Evolutionary conservation across 2,329 filamentous ascomycete genomes (phyloP).

Genomic region (Colletotrichum godetiae): DNA sequence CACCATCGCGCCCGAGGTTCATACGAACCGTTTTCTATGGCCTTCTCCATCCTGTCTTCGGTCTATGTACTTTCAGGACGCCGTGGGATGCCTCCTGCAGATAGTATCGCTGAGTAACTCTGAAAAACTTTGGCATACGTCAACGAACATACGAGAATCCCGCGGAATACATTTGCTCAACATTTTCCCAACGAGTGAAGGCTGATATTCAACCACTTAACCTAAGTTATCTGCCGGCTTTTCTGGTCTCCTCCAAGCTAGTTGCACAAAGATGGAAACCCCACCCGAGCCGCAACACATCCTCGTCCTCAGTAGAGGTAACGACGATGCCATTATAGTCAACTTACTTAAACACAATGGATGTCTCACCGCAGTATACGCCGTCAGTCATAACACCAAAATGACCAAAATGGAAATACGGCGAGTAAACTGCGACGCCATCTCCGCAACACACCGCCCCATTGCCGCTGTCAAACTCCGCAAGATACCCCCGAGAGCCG

Average conservation of each 20-base stretch:
- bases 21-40: slow-evolving; percentile 15
- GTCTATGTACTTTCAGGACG: neutral
- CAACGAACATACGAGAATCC: slow-evolving; percentile 1
- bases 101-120: neutral
- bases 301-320: slow-evolving; percentile 5
- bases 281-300: slow-evolving; percentile 9
- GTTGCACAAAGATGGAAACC: neutral
- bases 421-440: slow-evolving; percentile 3
- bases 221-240: neutral
- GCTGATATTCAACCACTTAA: neutral
- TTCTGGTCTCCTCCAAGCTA: neutral
- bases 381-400: slow-evolving; percentile 16
- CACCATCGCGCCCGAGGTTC: neutral
- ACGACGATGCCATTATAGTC: neutral
- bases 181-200: neutral
- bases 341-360: slow-evolving; percentile 5
- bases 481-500: slow-evolving; percentile 26
- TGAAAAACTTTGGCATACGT: slow-evolving; percentile 5
- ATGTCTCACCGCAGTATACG: slow-evolving; percentile 1
- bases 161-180: neutral
- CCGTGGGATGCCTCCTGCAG: neutral
- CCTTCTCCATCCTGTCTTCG: slow-evolving; percentile 23
- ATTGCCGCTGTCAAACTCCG: slow-evolving; percentile 23
- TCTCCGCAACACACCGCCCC: slow-evolving; percentile 5
- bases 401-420: slow-evolving; percentile 30